Conservation (phyloP, 305 asterid genomes). For the Ajuga reptans region DNA sequence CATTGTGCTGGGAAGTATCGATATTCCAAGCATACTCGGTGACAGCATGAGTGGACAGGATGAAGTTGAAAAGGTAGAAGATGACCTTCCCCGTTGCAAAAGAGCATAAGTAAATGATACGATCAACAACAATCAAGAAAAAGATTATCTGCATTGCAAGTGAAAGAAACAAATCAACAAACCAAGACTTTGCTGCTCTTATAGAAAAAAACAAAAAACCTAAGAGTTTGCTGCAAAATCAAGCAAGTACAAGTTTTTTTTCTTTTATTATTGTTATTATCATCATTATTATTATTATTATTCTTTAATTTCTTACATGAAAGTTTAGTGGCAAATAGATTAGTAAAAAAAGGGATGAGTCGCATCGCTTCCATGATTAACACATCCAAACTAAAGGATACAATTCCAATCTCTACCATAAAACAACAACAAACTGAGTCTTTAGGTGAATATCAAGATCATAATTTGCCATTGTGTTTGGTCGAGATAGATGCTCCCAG, state of each 20-base stretch:
- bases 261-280: no score
- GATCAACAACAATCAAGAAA: constrained; percentile 92
- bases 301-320: no score
- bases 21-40: constrained; percentile 86
- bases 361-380: no score
- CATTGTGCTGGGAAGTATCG: constrained; percentile 67
- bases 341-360: neutral
- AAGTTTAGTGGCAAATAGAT: no score
- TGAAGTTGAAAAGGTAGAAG: constrained; percentile 77
- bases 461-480: no score
- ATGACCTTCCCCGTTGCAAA: constrained; percentile 85
- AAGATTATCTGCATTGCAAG: constrained; percentile 67
- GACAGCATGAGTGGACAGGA: constrained; percentile 67
- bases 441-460: no score
- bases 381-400: no score
- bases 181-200: neutral
- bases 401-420: no score
- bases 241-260: neutral
- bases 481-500: no score
- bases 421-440: no score
- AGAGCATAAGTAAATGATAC: constrained; percentile 83
- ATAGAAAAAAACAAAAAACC: no score
- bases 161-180: constrained; percentile 18
- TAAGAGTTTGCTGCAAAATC: neutral
- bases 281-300: no score